phyloP scores from a whole-genome alignment of 257 asterid genomes.

The Handroanthus guayacan region DNA sequence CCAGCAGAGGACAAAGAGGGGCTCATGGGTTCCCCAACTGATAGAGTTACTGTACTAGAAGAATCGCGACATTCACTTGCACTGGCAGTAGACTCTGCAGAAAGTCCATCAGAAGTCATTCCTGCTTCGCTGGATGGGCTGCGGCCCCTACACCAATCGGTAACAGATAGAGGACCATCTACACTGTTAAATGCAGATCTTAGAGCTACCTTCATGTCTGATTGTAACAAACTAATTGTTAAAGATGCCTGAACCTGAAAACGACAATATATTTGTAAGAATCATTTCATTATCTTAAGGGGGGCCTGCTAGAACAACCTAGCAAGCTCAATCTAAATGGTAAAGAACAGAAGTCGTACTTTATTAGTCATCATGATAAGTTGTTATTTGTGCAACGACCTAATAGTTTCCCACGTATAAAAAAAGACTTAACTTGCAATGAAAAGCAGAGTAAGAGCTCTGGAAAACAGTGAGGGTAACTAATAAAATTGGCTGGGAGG shows the following conservation, averaged over 20 bases:
- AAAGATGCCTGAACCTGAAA: constrained; percentile 94
- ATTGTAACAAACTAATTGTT: constrained; percentile 85
- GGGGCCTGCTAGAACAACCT: constrained; percentile 19
- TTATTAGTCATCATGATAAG: constrained; percentile 9
- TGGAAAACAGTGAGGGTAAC: constrained; percentile 13
- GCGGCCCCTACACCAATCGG: constrained; percentile 98
- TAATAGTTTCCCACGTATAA: background rate
- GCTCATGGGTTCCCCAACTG: constrained; percentile 92
- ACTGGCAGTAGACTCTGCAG: constrained; percentile 93
- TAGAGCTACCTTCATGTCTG: constrained; percentile 89
- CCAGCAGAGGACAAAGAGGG: constrained; percentile 78
- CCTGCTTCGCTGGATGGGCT: constrained; percentile 76
- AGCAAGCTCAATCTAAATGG: constrained; percentile 5
- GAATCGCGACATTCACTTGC: constrained; percentile 95
- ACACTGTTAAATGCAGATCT: constrained; percentile 89
- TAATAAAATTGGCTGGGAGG: background rate
- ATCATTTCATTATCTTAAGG: constrained; percentile 26
- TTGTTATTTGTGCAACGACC: constrained; percentile 14
- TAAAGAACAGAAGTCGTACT: constrained; percentile 6
- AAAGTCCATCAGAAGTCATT: constrained; percentile 71
- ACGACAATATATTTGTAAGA: constrained; percentile 30
- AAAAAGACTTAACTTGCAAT: constrained; percentile 3
- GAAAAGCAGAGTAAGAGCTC: constrained; percentile 18
- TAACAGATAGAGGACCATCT: constrained; percentile 94
- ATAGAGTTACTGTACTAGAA: constrained; percentile 72